These are phyloP conservation scores for Ophiorrhiza pumila DNA, from an alignment of 257 asterid species.

Conservation along the genomic window DNA sequence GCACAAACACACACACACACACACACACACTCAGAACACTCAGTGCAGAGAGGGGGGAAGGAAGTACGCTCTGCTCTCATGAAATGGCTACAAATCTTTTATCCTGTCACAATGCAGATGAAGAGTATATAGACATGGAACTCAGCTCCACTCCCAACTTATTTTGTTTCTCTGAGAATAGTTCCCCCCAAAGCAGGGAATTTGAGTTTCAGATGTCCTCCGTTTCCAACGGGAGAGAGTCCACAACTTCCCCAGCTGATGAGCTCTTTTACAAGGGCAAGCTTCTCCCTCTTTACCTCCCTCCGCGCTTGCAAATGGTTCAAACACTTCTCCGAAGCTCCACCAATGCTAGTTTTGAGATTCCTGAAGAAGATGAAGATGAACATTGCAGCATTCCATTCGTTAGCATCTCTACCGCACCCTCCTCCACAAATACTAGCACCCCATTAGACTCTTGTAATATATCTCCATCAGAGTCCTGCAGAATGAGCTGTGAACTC, in stretches of 20 bases:
- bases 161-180: slow-evolving; percentile 1
- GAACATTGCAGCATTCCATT: slow-evolving; percentile 16
- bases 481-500: slow-evolving; percentile 72
- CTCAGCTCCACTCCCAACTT: slow-evolving; percentile 22
- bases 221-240: slow-evolving; percentile 24
- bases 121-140: slow-evolving; percentile 48
- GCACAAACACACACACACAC: slow-evolving; percentile 11
- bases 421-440: slow-evolving; percentile 36
- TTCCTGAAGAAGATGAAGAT: slow-evolving; percentile 23
- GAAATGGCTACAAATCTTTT: slow-evolving; percentile 32
- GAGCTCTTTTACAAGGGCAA: slow-evolving; percentile 86
- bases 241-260: slow-evolving; percentile 63
- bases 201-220: slow-evolving; percentile 78
- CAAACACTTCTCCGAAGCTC: slow-evolving; percentile 34
- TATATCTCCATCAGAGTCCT: slow-evolving; percentile 71
- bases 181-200: slow-evolving; percentile 44
- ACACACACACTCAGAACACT: slow-evolving; percentile 5
- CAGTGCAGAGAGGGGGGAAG: neutral
- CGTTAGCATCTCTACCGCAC: slow-evolving; percentile 29
- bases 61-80: slow-evolving; percentile 3
- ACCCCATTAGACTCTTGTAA: slow-evolving; percentile 51
- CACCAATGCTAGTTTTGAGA: slow-evolving; percentile 21
- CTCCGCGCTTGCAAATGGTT: slow-evolving; percentile 61
- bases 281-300: slow-evolving; percentile 84
- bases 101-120: slow-evolving; percentile 30